Conservation (phyloP, 371 early-diverging fungal species). For the Basidiobolus meristosporus region DNA sequence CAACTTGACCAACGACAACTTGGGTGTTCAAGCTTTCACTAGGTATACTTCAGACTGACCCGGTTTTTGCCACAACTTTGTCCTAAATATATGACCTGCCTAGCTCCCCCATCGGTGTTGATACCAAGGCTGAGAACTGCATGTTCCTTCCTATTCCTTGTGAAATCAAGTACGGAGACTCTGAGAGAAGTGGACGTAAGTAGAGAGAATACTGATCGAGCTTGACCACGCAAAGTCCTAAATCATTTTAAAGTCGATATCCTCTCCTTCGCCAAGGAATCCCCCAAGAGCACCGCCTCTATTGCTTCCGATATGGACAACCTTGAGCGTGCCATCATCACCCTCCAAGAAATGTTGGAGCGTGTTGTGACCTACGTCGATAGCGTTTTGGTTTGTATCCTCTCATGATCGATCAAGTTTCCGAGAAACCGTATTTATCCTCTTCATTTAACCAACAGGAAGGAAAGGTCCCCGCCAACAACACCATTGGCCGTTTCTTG, state of each 20-base stretch:
- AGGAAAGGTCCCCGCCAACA: constrained; percentile 42
- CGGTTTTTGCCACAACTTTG: background rate
- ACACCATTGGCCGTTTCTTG: constrained; percentile 74
- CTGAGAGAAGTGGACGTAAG: constrained; percentile 72
- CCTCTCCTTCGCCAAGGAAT: constrained; percentile 35
- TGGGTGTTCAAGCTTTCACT: constrained; percentile 58
- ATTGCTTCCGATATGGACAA: constrained; percentile 76
- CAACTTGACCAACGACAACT: constrained; percentile 39
- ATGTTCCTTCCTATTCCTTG: constrained; percentile 75
- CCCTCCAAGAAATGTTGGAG: constrained; percentile 69
- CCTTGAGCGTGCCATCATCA: constrained; percentile 55
- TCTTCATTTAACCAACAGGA: constrained; percentile 10
- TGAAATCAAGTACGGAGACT: constrained; percentile 71
- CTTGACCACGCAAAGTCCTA: background rate
- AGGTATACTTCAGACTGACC: constrained; percentile 14
- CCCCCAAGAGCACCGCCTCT: constrained; percentile 27
- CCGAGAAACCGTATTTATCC: background rate
- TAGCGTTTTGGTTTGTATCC: constrained; percentile 40
- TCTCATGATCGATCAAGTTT: background rate
- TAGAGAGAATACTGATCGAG: constrained; percentile 3
- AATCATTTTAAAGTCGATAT: constrained; percentile 32
- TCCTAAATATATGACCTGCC: background rate
- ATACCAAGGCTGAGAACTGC: constrained; percentile 44
- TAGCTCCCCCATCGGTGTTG: constrained; percentile 53
- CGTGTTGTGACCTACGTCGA: constrained; percentile 70